Conservation (phyloP, 2,329 filamentous ascomycete genomes). For the Amauroascus verrucosus region DNA sequence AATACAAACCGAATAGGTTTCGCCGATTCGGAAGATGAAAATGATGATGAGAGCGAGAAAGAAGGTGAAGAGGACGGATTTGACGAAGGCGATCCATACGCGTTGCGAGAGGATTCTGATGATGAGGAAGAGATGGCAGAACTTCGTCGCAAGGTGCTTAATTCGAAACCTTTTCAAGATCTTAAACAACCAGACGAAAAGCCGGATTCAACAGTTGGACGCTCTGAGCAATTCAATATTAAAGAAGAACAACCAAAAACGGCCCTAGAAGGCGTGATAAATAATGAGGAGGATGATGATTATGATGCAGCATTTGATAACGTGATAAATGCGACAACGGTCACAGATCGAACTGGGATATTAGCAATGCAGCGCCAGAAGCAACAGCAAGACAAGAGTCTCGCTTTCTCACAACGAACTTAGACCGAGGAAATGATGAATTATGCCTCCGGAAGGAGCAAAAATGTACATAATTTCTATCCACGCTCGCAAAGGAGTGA, state of each 20-base stretch:
- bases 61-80: constrained; percentile 38
- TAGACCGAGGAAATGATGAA: not conserved
- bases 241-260: constrained; percentile 19
- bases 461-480: not conserved
- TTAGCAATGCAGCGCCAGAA: constrained; percentile 50
- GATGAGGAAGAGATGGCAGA: constrained; percentile 91
- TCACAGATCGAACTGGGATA: constrained; percentile 76
- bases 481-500: not conserved
- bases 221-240: constrained; percentile 40
- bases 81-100: constrained; percentile 56
- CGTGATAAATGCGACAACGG: constrained; percentile 82
- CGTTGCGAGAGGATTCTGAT: constrained; percentile 66
- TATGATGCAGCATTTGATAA: constrained; percentile 73
- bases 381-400: constrained; percentile 8
- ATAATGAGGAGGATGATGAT: constrained; percentile 54
- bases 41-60: constrained; percentile 37
- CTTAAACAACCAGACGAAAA: constrained; percentile 42
- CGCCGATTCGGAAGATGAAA: constrained; percentile 37
- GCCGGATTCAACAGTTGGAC: constrained; percentile 50
- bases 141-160: constrained; percentile 77
- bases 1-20: constrained; percentile 64
- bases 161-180: constrained; percentile 67
- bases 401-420: not conserved
- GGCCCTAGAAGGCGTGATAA: too few relatives aligned
- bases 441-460: not conserved